A percentile compares a stretch with the other conserved stretches of the same genome.
Conservation (phyloP, 2,329 filamentous ascomycete species). For the Didymosphaeria variabile region DNA sequence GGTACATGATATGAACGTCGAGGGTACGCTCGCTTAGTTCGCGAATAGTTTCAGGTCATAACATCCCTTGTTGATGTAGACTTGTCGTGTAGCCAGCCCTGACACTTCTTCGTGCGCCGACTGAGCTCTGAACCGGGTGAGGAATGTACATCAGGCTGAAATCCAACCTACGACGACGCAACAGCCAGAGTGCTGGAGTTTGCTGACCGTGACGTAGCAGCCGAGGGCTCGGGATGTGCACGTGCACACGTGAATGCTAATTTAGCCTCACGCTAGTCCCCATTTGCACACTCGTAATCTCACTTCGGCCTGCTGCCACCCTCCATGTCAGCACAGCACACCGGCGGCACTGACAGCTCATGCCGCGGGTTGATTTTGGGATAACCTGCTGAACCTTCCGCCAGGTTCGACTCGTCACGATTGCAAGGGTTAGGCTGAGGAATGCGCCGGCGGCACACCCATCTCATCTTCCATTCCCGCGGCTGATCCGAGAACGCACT, state of each 20-base stretch:
- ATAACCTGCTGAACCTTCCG: neutral
- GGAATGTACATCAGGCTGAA: no score
- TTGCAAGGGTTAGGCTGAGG: neutral
- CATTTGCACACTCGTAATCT: neutral
- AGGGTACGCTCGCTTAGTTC: no score
- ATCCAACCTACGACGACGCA: no score
- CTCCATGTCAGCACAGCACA: constrained; percentile 8
- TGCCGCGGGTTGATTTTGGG: neutral
- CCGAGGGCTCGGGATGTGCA: neutral
- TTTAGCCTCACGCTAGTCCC: constrained; percentile 4
- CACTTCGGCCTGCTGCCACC: constrained; percentile 5
- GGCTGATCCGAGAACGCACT: neutral
- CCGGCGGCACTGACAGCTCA: neutral
- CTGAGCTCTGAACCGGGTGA: no score
- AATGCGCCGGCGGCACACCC: constrained; percentile 1
- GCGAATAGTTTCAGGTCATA: no score
- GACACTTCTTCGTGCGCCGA: no score
- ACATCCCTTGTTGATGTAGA: no score
- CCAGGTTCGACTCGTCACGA: neutral
- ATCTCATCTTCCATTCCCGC: neutral
- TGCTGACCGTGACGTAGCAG: neutral
- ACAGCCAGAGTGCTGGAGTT: neutral
- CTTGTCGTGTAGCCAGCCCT: no score
- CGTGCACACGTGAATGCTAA: constrained; percentile 4
- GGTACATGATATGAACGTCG: no score